phyloP scores from a whole-genome alignment of 306 rosid genomes.

The Fagus crenata region DNA sequence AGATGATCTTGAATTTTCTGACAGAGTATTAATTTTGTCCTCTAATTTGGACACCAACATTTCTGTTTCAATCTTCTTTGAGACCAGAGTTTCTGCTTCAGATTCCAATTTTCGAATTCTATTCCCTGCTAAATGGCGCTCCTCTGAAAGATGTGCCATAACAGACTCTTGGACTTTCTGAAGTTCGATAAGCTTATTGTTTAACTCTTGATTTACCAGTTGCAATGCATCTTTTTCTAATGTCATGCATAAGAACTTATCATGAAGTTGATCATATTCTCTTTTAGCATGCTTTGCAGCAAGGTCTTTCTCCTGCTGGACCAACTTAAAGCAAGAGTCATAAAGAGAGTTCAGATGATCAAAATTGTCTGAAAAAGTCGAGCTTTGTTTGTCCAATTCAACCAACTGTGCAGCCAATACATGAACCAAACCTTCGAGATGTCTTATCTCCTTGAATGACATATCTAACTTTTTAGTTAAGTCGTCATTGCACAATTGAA shows the following conservation, averaged over 20 bases:
- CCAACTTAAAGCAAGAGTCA: conserved; percentile 63
- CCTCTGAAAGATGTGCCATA: conserved; percentile 48
- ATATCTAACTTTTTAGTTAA: conserved; percentile 50
- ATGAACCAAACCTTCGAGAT: conserved; percentile 56
- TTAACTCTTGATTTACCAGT: conserved; percentile 50
- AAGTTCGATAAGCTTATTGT: conserved; percentile 52
- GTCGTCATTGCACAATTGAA: conserved; percentile 50
- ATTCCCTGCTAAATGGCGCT: conserved; percentile 51
- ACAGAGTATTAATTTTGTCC: conserved; percentile 49
- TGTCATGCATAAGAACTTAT: conserved; percentile 42
- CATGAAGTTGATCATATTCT: conserved; percentile 54
- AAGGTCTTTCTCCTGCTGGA: conserved; percentile 61
- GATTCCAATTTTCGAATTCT: conserved; percentile 64
- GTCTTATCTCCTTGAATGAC: conserved; percentile 59
- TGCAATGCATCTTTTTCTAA: conserved; percentile 58
- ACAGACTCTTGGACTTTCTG: conserved; percentile 61
- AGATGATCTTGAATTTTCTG: conserved; percentile 60
- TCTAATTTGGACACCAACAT: conserved; percentile 60
- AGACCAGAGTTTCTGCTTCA: conserved; percentile 61
- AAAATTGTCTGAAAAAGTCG: conserved; percentile 59
- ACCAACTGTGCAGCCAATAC: conserved; percentile 50
- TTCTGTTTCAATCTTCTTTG: conserved; percentile 68
- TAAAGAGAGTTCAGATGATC: conserved; percentile 61
- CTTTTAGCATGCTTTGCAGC: conserved; percentile 57
- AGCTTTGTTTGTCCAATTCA: conserved; percentile 63